Base-by-base conservation (phyloP, 768 basidiomycete species). In the Pleurotus tuoliensis region DNA sequence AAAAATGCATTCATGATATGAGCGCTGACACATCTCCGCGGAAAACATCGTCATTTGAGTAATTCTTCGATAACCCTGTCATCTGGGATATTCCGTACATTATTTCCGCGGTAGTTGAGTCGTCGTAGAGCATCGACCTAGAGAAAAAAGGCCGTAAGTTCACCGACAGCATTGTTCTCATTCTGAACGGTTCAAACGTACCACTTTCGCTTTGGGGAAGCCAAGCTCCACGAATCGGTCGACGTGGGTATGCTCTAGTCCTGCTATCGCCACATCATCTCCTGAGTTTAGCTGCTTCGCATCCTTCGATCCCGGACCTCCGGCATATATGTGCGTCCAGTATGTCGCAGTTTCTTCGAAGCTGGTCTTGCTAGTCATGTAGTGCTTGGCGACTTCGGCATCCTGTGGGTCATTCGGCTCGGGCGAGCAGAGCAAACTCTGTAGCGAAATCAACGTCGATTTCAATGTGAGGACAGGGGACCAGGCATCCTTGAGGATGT, bases 391-490 rank as follows among this genome's bases (percentile, higher is more conserved):
- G 9, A 98, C 95, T 73, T 98, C 94, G 0, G 95, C 96, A 66
- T 98, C 96, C 73, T 98, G 95, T 0, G 95, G 96, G 67, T 98
- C 96, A 60, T 90, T 91, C 6, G 96, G 95, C 67, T 97, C 94
- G 0, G 96, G 96, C 7, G 88, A 90, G 71, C 94, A 96, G 15
- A 98, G 78, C 20, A 98, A 79, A 39, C 90, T 92, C 69, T 98
- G 96, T 12, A 98, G 81, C 2, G 93, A 95, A 68, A 98, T 95
- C 64, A 98, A 75, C 1, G 96, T 98, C 43, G 92, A 94, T 71
- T 97, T 98, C 67, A 98, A 87, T 1, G 95, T 97, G 57, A 97
- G 82, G 30, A 98, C 94, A 45, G 94, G 92, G 5, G 88, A 90
- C 92, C 92, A 95, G n/a, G 91, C 90, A 64, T 97, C 94, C 61